phyloP scores from a whole-genome alignment of 2,329 filamentous ascomycete genomes.

The Colletotrichum somersetense region DNA sequence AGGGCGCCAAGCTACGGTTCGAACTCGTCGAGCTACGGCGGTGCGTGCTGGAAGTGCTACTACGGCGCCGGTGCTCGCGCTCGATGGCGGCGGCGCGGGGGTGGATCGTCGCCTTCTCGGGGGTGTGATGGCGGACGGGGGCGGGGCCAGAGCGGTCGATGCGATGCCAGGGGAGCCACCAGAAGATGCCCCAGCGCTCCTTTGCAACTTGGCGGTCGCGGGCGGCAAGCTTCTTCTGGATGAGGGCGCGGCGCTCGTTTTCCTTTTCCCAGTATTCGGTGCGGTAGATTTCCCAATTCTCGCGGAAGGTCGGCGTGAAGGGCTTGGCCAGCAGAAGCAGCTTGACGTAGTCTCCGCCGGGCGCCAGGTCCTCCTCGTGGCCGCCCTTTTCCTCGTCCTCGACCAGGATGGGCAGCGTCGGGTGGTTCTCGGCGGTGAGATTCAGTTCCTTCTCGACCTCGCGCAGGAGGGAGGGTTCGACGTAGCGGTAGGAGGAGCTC shows the following conservation, averaged over 20 bases:
- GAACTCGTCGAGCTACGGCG: conserved; percentile 66
- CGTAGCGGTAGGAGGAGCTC: conserved; percentile 80
- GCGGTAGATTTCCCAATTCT: conserved; percentile 96
- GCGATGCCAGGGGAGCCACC: conserved; percentile 83
- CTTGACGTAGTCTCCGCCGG: conserved; percentile 92
- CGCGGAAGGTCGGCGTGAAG: conserved; percentile 92
- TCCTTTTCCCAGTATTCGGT: conserved; percentile 97
- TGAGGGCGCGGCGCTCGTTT: conserved; percentile 84
- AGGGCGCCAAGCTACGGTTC: conserved; percentile 63
- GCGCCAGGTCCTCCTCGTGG: conserved; percentile 90
- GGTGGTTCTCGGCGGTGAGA: conserved; percentile 57
- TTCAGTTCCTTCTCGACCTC: conserved; percentile 72
- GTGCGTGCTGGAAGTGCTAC: conserved; percentile 59
- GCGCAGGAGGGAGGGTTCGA: conserved; percentile 73
- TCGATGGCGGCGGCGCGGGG: conserved; percentile 58
- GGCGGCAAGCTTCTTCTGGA: conserved; percentile 77
- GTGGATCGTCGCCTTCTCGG: conserved; percentile 54
- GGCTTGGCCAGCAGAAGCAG: conserved; percentile 92
- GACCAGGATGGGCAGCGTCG: conserved; percentile 57
- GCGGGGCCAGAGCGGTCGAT: conserved; percentile 48
- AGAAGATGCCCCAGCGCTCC: conserved; percentile 79
- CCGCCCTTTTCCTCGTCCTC: conserved; percentile 74
- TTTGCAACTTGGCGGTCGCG: conserved; percentile 77
- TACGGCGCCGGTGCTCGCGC: conserved; percentile 61
- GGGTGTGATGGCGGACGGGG: conserved; percentile 47